Base-by-base conservation (phyloP, 169 alveolate genomes). In the Miamiensis avidus region DNA sequence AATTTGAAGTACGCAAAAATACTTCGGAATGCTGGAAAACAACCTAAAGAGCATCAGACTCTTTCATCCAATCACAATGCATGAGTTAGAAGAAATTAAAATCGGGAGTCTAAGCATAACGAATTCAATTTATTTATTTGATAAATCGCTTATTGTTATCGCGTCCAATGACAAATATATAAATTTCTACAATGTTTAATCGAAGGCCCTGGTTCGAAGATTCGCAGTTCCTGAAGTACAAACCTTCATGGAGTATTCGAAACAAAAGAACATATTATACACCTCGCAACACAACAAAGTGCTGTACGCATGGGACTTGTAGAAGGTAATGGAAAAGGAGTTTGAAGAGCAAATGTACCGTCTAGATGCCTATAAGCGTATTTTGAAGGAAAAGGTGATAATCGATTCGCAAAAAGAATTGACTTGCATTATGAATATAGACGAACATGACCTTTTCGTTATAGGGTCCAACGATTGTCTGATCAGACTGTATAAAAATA, bases 161-260 rank as follows among this genome's bases (percentile, higher is more conserved):
- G 34, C 74, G 27, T 31, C 82, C 1, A 77, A 77, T 25, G 82
- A 77, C 64, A 77, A 77, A 77, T 33, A 31, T n/a, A 31, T 77
- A 25, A 30, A 69, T 1, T 31, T 77, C n/a, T 77, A 77, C 27
- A 72, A 77, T 33, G 29, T 33, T 27, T 64, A 31, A 31, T 27
- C 31, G 34, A 30, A 77, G 29, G 28, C 34, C n/a, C 29, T 77
- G 31, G 82, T 77, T 0, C 31, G 82, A 77, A 77, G 33, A 33
- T 77, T 77, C 72, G 33, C 72, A 30, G 82, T 77, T 34, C 82
- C 82, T 29, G 82, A 77, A 27, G 82, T 69, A 20, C 31, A 77
- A 33, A 31, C 28, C 15, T 69, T 33, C 27, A 77, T 77, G 27
- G 82, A 77, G 28, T 77, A 77, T 27, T 33, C 74, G 20, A 72